phyloP scores from a whole-genome alignment of 176 grass and related monocot species.

The Ampelocalamus luodianensis region DNA sequence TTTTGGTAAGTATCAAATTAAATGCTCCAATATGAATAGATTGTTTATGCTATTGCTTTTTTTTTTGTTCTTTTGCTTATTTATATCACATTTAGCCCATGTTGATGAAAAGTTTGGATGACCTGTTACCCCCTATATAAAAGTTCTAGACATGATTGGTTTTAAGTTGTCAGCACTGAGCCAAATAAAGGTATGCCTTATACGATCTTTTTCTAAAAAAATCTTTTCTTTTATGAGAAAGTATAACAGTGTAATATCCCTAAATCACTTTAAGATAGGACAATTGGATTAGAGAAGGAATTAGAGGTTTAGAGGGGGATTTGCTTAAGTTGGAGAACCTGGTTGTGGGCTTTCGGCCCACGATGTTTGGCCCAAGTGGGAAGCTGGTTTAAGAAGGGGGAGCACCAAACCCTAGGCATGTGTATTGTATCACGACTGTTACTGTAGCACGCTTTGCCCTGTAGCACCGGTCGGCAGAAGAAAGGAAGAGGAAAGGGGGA shows the following conservation, averaged over 20 bases:
- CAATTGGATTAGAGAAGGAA: no score
- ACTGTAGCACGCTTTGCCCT: no score
- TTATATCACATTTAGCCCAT: constrained; percentile 55
- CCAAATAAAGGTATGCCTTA: constrained; percentile 88
- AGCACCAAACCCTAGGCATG: no score
- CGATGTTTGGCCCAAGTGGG: no score
- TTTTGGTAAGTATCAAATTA: constrained; percentile 62
- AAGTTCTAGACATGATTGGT: constrained; percentile 94
- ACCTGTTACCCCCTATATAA: constrained; percentile 66
- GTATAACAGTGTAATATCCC: constrained; percentile 18
- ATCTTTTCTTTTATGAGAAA: not conserved
- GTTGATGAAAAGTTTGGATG: constrained; percentile 59
- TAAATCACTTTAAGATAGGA: no score
- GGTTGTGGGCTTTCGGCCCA: no score
- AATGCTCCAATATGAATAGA: not conserved
- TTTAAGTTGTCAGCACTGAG: constrained; percentile 82
- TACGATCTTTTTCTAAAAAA: not conserved
- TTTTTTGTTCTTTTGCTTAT: constrained; percentile 15
- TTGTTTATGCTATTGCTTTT: not conserved
- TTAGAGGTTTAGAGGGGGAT: no score
- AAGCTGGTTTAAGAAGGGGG: no score
- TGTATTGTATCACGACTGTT: no score
- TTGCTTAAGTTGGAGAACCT: no score
- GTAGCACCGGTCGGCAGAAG: no score
- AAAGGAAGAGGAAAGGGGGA: no score